Percentiles rank a stretch among this genome's conserved stretches.
Conservation (phyloP, 108 stramenopile genomes). For the Parmales sp. region DNA sequence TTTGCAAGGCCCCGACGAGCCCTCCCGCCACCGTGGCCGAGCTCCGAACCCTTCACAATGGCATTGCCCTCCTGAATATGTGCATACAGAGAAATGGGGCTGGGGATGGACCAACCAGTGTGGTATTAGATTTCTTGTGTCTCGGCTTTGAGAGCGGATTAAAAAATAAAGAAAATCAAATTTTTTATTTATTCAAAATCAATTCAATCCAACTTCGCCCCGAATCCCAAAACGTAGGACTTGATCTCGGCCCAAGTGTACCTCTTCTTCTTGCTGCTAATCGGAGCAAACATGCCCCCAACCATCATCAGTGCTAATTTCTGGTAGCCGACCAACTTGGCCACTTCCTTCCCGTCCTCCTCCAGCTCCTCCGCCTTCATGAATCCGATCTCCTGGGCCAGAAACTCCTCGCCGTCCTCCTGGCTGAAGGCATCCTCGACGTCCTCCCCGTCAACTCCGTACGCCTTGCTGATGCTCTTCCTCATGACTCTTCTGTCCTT, state of each 20-base stretch:
- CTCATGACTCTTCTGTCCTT: conserved; percentile 19
- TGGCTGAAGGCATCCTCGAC: not conserved
- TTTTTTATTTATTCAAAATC: too few species aligned
- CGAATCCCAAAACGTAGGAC: not conserved
- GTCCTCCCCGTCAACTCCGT: conserved; percentile 12
- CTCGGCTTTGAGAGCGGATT: too few species aligned
- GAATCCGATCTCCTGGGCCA: conserved; percentile 29
- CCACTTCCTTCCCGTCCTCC: conserved; percentile 17
- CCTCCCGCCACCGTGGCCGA: too few species aligned
- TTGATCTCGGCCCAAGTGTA: not conserved
- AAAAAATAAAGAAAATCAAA: too few species aligned
- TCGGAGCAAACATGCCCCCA: conserved; percentile 21
- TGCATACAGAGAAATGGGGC: too few species aligned
- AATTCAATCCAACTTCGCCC: not conserved
- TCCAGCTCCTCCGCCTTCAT: conserved; percentile 14
- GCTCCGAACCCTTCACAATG: too few species aligned
- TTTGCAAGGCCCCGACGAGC: too few species aligned
- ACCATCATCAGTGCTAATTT: conserved; percentile 24
- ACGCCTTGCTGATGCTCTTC: conserved; percentile 8
- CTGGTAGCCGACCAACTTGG: conserved; percentile 18
- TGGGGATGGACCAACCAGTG: too few species aligned
- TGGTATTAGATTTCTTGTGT: too few species aligned
- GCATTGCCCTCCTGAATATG: too few species aligned
- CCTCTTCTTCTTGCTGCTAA: conserved; percentile 18
- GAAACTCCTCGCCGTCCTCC: conserved; percentile 19